Base-by-base conservation (phyloP, 345 rosid species). In the Syzygium grande region DNA sequence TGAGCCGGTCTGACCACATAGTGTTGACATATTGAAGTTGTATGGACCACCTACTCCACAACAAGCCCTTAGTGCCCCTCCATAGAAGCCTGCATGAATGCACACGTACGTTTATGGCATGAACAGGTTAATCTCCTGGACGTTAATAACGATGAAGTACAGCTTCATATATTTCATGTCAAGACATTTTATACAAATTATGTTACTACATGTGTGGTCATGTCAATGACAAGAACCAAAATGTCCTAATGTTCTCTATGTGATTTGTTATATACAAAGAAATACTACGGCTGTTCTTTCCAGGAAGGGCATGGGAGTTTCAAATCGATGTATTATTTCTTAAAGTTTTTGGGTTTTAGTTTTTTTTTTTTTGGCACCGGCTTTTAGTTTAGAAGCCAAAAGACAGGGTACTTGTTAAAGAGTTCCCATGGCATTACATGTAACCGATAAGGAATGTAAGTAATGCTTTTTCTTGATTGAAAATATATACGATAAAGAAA, bases 11-110 rank as follows among this genome's bases (percentile, higher is more conserved):
- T 89, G 90, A 5, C 97, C 95, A 19, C 98, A 96, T 25, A 88
- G 68, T 16, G 91, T 93, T 2, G 92, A 91, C 27, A 58, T 84
- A 43, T 94, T 91, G 90, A 90, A 93, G 65, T 96, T 93, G 89
- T 94, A 95, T 5, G 93, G 94, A 17, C 98, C 97, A 59, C 94
- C 95, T 30, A 93, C 95, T 87, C 97, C 98, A 79, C 96, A 96
- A 63, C 97, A 96, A 21, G 95, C 95, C 38, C 14, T 88, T 52
- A 91, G 59, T 4, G 92, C 87, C 38, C 95, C 92, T 38, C 84
- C 68, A 21, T 86, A 85, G 38, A 95, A 91, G 12, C 98, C 96
- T 95, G 89, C 87, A 55, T 23, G 51, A 30, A 16, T 30, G 43
- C 79, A 30, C 23, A 4, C 79, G 6, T 17, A 4, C 79, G 6